A percentile compares a stretch with the other conserved stretches of the same genome.
phyloP scores from a whole-genome alignment of 2,329 filamentous ascomycete genomes.

The Cordyceps tenuipes region DNA sequence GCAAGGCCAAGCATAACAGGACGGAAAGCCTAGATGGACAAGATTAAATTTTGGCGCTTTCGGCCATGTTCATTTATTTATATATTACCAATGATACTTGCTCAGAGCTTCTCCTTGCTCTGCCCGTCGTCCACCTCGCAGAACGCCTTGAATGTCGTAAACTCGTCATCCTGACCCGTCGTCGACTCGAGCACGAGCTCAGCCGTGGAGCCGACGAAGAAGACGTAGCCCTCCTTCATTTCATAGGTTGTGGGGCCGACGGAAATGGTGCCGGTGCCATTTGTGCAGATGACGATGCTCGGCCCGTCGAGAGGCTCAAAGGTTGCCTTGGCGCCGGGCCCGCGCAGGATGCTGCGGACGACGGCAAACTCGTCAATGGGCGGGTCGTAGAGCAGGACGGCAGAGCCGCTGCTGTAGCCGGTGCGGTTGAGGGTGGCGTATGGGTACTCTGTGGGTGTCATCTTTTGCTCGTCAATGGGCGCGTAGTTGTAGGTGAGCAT shows the following conservation, averaged over 20 bases:
- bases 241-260: conserved; percentile 76
- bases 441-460: conserved; percentile 75
- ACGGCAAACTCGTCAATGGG: conserved; percentile 96
- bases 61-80: not conserved
- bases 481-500: conserved; percentile 96
- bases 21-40: not conserved
- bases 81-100: not conserved
- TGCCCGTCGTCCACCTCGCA: conserved; percentile 61
- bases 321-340: conserved; percentile 67
- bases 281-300: conserved; percentile 86
- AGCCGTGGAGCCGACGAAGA: conserved; percentile 81
- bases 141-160: conserved; percentile 89
- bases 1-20: not conserved
- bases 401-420: conserved; percentile 70
- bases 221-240: conserved; percentile 65
- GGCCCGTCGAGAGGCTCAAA: conserved; percentile 84
- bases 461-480: conserved; percentile 91
- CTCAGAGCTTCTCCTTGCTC: conserved; percentile 22
- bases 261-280: conserved; percentile 71
- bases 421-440: conserved; percentile 74
- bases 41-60: not conserved
- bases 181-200: conserved; percentile 70
- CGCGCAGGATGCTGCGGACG: conserved; percentile 67
- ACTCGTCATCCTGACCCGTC: conserved; percentile 47
- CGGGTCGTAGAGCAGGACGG: conserved; percentile 75